These are phyloP conservation scores for Trichoderma sp. DNA, from an alignment of 2,329 filamentous ascomycete genomes.

Conservation along the genomic window DNA sequence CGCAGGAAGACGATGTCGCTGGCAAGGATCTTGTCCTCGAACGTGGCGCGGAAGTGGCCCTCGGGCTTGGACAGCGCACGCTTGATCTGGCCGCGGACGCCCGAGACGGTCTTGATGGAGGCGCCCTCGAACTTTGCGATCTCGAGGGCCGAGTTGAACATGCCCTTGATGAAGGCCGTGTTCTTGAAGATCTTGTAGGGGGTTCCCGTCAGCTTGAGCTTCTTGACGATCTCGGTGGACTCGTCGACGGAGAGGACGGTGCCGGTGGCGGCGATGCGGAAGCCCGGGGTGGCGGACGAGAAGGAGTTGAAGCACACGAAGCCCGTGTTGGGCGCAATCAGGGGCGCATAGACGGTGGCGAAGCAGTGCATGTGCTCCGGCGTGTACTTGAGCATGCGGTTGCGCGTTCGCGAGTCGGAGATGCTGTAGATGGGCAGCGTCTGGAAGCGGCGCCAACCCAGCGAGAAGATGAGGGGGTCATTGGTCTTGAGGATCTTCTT, in stretches of 20 bases:
- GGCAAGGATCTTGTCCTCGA: slow-evolving; percentile 97
- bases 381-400: slow-evolving; percentile 98
- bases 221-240: slow-evolving; percentile 97
- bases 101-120: slow-evolving; percentile 92
- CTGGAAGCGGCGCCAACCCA: slow-evolving; percentile 96
- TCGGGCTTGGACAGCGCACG: slow-evolving; percentile 90
- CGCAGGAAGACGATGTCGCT: slow-evolving; percentile 94
- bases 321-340: slow-evolving; percentile 93
- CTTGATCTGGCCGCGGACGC: slow-evolving; percentile 96
- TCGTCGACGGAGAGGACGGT: slow-evolving; percentile 94
- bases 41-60: slow-evolving; percentile 93
- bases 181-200: slow-evolving; percentile 99
- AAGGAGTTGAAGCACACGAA: slow-evolving; percentile 94
- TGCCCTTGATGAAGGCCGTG: slow-evolving; percentile 97
- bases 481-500: slow-evolving; percentile 99
- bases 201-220: slow-evolving; percentile 90
- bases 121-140: slow-evolving; percentile 98
- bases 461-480: slow-evolving; percentile 93
- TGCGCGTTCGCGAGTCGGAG: slow-evolving; percentile 87
- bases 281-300: slow-evolving; percentile 80
- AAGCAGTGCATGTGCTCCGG: slow-evolving; percentile 99
- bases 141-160: slow-evolving; percentile 92
- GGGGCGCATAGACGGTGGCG: slow-evolving; percentile 89
- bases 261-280: slow-evolving; percentile 91
- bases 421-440: slow-evolving; percentile 91